Conservation (phyloP, 768 basidiomycete species). For the Lactifluus volemus region DNA sequence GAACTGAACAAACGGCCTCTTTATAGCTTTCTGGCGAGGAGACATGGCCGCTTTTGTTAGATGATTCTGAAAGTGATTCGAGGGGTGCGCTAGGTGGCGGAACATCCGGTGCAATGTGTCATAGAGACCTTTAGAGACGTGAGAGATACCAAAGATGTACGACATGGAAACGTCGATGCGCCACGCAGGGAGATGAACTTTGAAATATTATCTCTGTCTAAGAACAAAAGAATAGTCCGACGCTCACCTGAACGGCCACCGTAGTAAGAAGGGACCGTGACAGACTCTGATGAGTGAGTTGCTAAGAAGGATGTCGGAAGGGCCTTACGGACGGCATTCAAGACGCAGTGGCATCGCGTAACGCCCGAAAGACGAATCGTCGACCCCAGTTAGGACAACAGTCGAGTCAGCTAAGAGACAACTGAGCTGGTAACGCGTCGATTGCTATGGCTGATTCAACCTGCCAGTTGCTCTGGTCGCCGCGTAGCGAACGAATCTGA, state of each 20-base stretch:
- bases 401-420: background rate
- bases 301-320: background rate
- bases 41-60: background rate
- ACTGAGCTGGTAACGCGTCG: background rate
- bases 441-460: background rate
- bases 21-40: background rate
- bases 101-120: background rate
- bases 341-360: background rate
- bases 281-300: background rate
- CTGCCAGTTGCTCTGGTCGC: background rate
- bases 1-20: background rate
- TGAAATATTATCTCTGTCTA: background rate
- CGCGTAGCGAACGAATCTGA: no score
- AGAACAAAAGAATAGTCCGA: background rate
- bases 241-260: background rate
- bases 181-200: background rate
- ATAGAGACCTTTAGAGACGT: background rate
- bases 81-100: background rate
- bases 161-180: background rate
- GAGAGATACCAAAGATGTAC: background rate
- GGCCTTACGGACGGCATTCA: background rate
- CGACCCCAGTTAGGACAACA: background rate
- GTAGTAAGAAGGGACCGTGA: background rate
- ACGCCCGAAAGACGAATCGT: background rate
- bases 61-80: background rate